phyloP scores from a whole-genome alignment of 176 grass and related monocot species.

The Ensete glaucum region DNA sequence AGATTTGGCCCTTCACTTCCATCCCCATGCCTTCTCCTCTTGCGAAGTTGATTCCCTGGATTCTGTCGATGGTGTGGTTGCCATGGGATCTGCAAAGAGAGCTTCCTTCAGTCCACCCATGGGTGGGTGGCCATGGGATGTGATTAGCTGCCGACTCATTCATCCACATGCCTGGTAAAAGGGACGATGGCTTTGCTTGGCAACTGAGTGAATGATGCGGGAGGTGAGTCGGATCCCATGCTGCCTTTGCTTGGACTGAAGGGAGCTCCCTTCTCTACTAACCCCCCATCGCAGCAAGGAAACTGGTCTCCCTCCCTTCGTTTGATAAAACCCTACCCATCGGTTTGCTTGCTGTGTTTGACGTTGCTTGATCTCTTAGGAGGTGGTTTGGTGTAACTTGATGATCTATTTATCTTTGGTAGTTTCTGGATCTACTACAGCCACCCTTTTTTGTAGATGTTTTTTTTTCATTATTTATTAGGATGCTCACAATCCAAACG shows the following conservation, averaged over 20 bases:
- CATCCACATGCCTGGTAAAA: conserved; percentile 36
- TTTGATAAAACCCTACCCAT: no score
- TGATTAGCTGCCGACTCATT: conserved; percentile 84
- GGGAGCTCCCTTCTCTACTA: conserved; percentile 55
- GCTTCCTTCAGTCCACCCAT: conserved; percentile 92
- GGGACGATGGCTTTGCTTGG: conserved; percentile 14
- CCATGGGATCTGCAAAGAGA: conserved; percentile 27
- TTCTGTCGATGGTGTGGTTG: neutral
- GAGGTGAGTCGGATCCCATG: conserved; percentile 52
- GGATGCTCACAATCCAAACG: no score
- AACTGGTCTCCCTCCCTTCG: no score
- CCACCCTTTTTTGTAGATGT: no score
- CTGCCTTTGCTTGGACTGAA: conserved; percentile 82
- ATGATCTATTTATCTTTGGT: no score
- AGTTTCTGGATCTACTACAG: no score
- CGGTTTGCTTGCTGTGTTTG: no score
- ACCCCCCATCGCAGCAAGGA: neutral
- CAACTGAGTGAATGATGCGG: conserved; percentile 70
- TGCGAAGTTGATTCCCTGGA: neutral
- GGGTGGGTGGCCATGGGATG: conserved; percentile 45
- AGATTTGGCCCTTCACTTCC: neutral
- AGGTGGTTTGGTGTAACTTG: no score
- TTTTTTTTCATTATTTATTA: no score
- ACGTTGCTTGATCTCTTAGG: no score
- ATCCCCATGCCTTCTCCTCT: neutral